Percentiles rank a stretch among this genome's conserved stretches.
Evolutionary conservation across 805 yeast genomes (phyloP).

Genomic region (Saccharomyces mikatae): DNA sequence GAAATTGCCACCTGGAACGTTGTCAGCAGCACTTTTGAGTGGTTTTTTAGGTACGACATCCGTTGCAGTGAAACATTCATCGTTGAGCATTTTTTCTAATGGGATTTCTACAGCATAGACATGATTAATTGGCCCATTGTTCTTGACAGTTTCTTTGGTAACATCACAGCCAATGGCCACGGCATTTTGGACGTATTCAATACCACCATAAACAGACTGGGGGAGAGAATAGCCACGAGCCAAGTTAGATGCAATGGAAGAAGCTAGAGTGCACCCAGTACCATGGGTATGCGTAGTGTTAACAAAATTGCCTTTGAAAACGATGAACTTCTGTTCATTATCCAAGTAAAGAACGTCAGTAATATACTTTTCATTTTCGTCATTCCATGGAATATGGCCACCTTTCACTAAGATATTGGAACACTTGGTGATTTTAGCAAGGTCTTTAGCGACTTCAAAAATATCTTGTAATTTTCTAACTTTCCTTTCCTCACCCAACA

Average conservation of each 20-base stretch:
- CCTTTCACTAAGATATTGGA: slow-evolving; percentile 64
- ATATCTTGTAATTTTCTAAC: slow-evolving; percentile 36
- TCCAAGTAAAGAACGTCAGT: slow-evolving; percentile 49
- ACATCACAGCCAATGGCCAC: slow-evolving; percentile 39
- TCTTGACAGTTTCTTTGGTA: slow-evolving; percentile 32
- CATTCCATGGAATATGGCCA: slow-evolving; percentile 56
- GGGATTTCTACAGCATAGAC: slow-evolving; percentile 33
- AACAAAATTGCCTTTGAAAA: slow-evolving; percentile 41
- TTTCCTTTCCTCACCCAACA: slow-evolving; percentile 24
- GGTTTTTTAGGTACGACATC: slow-evolving; percentile 8
- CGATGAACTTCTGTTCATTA: slow-evolving; percentile 27
- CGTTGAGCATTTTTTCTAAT: slow-evolving; percentile 29
- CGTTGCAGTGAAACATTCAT: slow-evolving; percentile 26
- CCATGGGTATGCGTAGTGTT: slow-evolving; percentile 65
- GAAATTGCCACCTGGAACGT: slow-evolving; percentile 18
- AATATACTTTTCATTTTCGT: slow-evolving; percentile 30
- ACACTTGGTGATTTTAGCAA: slow-evolving; percentile 37
- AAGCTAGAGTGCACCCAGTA: slow-evolving; percentile 82
- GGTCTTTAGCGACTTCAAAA: slow-evolving; percentile 31
- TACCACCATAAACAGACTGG: slow-evolving; percentile 47
- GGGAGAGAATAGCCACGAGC: slow-evolving; percentile 45
- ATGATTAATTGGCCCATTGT: slow-evolving; percentile 76
- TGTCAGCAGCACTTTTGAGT: neutral
- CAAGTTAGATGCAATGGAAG: slow-evolving; percentile 68
- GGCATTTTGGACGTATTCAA: slow-evolving; percentile 61